Conservation (phyloP, 140 eudicot genomes). For the Erigeron philadelphicus region DNA sequence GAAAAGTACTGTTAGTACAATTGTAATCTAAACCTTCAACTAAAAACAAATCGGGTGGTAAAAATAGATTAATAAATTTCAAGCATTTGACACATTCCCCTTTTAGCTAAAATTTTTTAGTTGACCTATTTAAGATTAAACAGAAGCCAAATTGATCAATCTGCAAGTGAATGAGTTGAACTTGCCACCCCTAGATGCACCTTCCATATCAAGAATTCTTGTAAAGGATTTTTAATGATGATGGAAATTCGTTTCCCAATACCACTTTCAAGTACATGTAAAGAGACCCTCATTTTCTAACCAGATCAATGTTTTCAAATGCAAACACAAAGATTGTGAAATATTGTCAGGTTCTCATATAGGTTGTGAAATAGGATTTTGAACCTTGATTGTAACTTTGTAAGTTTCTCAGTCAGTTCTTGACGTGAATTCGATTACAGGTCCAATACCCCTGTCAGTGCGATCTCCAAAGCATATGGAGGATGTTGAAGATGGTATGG, state of each 20-base stretch:
- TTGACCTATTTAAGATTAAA: too few relatives aligned
- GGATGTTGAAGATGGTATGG: conserved; percentile 48
- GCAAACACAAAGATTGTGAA: conserved; percentile 10
- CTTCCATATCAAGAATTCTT: not conserved
- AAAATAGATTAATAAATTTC: too few relatives aligned
- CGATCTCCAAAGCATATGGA: conserved; percentile 46
- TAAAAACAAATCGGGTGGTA: too few relatives aligned
- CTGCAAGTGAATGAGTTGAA: too few relatives aligned
- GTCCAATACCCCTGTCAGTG: conserved; percentile 30
- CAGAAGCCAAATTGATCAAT: too few relatives aligned
- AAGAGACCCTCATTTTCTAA: not conserved
- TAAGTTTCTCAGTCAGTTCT: conserved; percentile 9
- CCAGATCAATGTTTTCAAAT: conserved; percentile 6
- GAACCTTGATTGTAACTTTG: not conserved
- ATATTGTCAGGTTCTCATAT: not conserved
- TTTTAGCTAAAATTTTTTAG: too few relatives aligned
- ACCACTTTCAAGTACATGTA: not conserved
- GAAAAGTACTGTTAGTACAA: too few relatives aligned
- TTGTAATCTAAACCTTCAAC: too few relatives aligned
- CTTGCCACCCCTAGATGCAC: too few relatives aligned
- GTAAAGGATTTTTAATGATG: too few relatives aligned
- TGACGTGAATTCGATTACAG: conserved; percentile 19
- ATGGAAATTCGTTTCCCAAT: not conserved
- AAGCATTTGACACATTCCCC: too few relatives aligned
- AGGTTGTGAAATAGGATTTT: conserved; percentile 8